Evolutionary conservation across 192 early-diverging fungal genomes (phyloP).

Genomic region (Coemansia sp.): DNA sequence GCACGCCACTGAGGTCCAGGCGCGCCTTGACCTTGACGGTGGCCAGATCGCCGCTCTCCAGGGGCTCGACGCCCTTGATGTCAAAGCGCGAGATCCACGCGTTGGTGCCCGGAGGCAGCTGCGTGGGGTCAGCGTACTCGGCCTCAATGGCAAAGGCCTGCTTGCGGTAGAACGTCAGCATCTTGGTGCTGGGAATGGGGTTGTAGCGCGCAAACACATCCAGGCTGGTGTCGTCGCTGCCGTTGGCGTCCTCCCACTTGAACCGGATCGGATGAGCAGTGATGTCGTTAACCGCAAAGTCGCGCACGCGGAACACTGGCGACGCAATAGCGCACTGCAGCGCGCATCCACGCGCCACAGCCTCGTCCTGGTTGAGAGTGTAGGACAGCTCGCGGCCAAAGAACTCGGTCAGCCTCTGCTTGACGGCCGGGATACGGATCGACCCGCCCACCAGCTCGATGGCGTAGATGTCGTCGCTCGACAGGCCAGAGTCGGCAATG

Average conservation of each 20-base stretch:
- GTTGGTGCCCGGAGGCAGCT: constrained; percentile 74
- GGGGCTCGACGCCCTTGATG: constrained; percentile 76
- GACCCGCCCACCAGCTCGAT: constrained; percentile 93
- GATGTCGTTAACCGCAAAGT: constrained; percentile 90
- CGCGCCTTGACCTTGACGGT: constrained; percentile 90
- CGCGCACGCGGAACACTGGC: constrained; percentile 96
- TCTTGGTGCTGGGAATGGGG: constrained; percentile 84
- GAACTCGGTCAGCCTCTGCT: constrained; percentile 82
- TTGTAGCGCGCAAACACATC: constrained; percentile 88
- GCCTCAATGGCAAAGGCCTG: constrained; percentile 83
- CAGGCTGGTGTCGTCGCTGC: constrained; percentile 74
- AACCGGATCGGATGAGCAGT: constrained; percentile 87
- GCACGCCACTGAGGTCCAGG: constrained; percentile 81
- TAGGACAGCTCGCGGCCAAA: constrained; percentile 86
- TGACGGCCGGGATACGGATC: constrained; percentile 93
- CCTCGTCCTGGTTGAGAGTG: constrained; percentile 98
- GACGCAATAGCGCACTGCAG: constrained; percentile 96
- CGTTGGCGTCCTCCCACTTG: constrained; percentile 67
- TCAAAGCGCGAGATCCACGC: constrained; percentile 82
- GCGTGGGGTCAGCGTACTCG: constrained; percentile 66
- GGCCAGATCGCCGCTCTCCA: constrained; percentile 61
- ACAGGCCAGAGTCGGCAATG: constrained; percentile 70
- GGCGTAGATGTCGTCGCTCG: constrained; percentile 83
- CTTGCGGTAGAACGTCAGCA: constrained; percentile 87
- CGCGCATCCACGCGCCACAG: constrained; percentile 92